Base-by-base conservation (phyloP, 2,329 filamentous ascomycete species). In the Gaeumannomyces tritici region DNA sequence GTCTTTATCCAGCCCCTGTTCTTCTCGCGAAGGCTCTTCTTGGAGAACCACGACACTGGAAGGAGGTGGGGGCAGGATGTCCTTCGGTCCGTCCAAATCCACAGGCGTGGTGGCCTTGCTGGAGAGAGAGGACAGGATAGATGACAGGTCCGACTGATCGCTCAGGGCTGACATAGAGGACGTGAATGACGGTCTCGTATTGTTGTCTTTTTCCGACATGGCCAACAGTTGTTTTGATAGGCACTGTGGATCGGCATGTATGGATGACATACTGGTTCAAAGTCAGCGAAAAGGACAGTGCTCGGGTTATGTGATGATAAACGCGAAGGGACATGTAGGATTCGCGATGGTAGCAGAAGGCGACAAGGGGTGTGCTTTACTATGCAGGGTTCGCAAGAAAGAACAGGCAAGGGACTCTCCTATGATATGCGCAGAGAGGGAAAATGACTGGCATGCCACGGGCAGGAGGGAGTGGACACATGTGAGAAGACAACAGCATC, bases 81-180 rank as follows among this genome's bases (percentile, higher is more conserved):
- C 76, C 62, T 73, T 75, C 26, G 67, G 69, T n/a, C 67, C 70
- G 63, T 77, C 77, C 61, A 73, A 66, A 62, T 84, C 83, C 63
- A 81, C 73, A 57, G 84, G 84, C 56, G 84, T 88, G 59, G 84
- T 87, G 64, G 83, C 83, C 73, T 87, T 86, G 73, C 85, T 88
- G 66, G 84, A 86, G 54, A 76, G 70, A 5, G 79, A 80, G 9
- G 82, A 81, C n/a, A 77, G 77, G 24, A 76, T 73, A 28, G 83
- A 85, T 59, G 82, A 82, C 29, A 81, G 70, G 57, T 85, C 83
- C 61, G 83, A 86, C 29, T 77, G 73, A 62, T 86, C 83, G 64
- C 83, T 82, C 35, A 80, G 66, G 63, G 73, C 75, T 24, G 81
- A 82, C 26, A 80, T 73, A n/a, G 83, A 83, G 18, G 83, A 86